These are phyloP conservation scores for Bacidia gigantensis DNA, from an alignment of 495 filamentous ascomycete genomes.

Conservation along the genomic window DNA sequence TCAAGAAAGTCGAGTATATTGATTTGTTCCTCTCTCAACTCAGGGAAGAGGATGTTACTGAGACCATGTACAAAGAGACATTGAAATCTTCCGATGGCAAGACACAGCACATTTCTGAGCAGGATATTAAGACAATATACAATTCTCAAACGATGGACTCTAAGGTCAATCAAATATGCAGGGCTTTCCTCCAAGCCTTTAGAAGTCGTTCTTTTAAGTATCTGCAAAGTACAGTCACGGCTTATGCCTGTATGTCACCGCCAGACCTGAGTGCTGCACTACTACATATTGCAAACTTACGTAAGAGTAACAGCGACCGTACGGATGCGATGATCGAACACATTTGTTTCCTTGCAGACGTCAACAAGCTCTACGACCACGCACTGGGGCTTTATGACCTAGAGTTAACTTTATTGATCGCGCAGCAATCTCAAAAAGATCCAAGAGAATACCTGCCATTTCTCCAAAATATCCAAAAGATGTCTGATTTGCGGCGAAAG, in stretches of 20 bases:
- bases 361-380: constrained; percentile 83
- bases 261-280: constrained; percentile 82
- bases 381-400: constrained; percentile 84
- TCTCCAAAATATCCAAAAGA: constrained; percentile 67
- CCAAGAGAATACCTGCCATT: constrained; percentile 93
- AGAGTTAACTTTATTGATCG: constrained; percentile 76
- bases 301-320: constrained; percentile 34
- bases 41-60: constrained; percentile 83
- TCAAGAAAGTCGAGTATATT: constrained; percentile 71
- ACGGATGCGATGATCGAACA: constrained; percentile 59
- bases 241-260: constrained; percentile 83
- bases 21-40: constrained; percentile 86
- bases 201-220: constrained; percentile 49
- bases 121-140: neutral
- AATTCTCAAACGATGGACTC: constrained; percentile 25
- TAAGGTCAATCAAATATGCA: constrained; percentile 80
- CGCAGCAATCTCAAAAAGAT: constrained; percentile 92
- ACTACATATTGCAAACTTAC: constrained; percentile 58
- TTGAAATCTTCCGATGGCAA: constrained; percentile 22
- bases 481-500: constrained; percentile 50
- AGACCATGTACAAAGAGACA: constrained; percentile 89
- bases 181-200: constrained; percentile 63
- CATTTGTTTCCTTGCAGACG: constrained; percentile 90
- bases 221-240: constrained; percentile 85
- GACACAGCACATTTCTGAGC: too few relatives aligned